phyloP scores from a whole-genome alignment of 106 monocot genomes.

The Dendrobium huoshanense region DNA sequence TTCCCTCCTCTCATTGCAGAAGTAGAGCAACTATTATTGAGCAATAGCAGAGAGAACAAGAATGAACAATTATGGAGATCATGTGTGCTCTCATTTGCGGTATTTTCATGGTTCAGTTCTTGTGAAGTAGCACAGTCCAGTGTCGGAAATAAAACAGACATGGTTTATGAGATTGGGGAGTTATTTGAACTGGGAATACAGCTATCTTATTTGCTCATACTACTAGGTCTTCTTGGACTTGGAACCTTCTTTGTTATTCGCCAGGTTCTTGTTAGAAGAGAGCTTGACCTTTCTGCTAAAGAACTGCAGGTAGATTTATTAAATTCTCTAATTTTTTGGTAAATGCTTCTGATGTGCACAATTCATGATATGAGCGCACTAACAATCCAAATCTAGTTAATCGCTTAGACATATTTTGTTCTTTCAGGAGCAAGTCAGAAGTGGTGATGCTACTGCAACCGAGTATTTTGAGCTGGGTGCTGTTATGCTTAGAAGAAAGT shows the following conservation, averaged over 20 bases:
- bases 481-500: conserved; percentile 90
- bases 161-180: conserved; percentile 81
- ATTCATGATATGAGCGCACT: neutral
- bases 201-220: conserved; percentile 69
- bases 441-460: conserved; percentile 79
- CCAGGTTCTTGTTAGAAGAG: conserved; percentile 87
- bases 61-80: conserved; percentile 10
- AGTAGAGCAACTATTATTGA: neutral
- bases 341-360: too few species aligned
- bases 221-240: conserved; percentile 79
- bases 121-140: conserved; percentile 50
- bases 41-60: conserved; percentile 1
- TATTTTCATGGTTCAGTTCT: conserved; percentile 45
- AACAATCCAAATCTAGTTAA: neutral
- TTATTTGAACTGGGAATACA: conserved; percentile 95
- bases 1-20: neutral
- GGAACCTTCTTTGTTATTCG: conserved; percentile 90
- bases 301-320: conserved; percentile 44
- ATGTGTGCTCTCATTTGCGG: conserved; percentile 35
- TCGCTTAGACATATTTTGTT: neutral
- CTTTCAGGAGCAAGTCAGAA: conserved; percentile 87
- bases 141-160: conserved; percentile 22
- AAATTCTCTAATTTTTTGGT: neutral
- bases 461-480: conserved; percentile 96
- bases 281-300: conserved; percentile 96